Percentiles rank a stretch among this genome's conserved stretches.
These are phyloP conservation scores for Naematelia encephala DNA, from an alignment of 768 basidiomycete genomes.

Conservation along the genomic window DNA sequence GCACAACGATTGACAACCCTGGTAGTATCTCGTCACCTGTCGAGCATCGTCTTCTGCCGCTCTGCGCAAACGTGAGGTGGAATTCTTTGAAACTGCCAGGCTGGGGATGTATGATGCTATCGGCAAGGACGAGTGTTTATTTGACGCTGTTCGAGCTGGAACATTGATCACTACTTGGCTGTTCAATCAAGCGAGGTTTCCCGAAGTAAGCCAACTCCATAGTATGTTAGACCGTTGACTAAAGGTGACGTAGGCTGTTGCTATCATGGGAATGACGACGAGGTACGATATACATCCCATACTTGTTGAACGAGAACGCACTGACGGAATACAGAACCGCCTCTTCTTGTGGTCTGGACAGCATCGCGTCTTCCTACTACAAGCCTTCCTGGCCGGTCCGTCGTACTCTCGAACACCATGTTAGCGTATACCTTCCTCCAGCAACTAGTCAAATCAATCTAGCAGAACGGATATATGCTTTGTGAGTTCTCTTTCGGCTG, in stretches of 20 bases:
- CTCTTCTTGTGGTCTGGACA: constrained; percentile 15
- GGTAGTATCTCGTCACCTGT: constrained; percentile 22
- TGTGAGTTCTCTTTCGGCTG: constrained; percentile 13
- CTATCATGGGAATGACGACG: constrained; percentile 15
- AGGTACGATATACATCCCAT: too few relatives aligned
- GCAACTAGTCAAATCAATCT: constrained; percentile 13
- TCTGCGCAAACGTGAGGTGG: constrained; percentile 9
- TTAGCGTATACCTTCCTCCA: neutral
- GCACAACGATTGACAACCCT: neutral
- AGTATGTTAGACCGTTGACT: neutral
- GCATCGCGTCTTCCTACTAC: constrained; percentile 7
- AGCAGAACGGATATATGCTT: constrained; percentile 27
- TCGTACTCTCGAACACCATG: neutral
- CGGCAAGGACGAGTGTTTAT: neutral
- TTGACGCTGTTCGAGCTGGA: constrained; percentile 25
- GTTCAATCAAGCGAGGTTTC: constrained; percentile 7
- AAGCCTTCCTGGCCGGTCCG: neutral
- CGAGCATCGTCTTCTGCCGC: constrained; percentile 10
- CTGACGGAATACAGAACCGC: too few relatives aligned
- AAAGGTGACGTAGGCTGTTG: constrained; percentile 9
- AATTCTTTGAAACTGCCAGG: constrained; percentile 9
- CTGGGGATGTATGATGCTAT: constrained; percentile 14
- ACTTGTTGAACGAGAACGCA: too few relatives aligned
- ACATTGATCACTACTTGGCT: constrained; percentile 19
- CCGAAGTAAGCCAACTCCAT: constrained; percentile 13